phyloP scores from a whole-genome alignment of 768 basidiomycete species.

The Naganishia antarctica region DNA sequence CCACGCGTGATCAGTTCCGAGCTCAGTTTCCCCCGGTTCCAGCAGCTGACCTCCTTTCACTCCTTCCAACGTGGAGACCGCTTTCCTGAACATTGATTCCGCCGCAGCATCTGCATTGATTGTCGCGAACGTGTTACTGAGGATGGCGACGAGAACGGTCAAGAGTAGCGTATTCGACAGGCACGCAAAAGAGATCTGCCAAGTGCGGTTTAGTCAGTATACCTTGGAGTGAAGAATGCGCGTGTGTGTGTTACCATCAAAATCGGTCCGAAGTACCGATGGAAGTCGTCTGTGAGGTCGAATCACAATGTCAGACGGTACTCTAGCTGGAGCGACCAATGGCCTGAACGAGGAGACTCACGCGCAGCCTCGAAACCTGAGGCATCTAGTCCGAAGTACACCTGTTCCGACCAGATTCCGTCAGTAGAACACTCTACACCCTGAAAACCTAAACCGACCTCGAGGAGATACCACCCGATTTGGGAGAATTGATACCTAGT shows the following conservation, averaged over 20 bases:
- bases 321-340: no score
- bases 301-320: neutral
- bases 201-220: no score
- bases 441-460: slow-evolving; percentile 56
- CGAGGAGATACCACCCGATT: slow-evolving; percentile 93
- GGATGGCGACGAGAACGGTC: slow-evolving; percentile 60
- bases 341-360: slow-evolving; percentile 52
- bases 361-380: slow-evolving; percentile 77
- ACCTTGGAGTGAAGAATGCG: no score
- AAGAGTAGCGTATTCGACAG: slow-evolving; percentile 86
- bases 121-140: slow-evolving; percentile 89
- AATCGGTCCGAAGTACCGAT: slow-evolving; percentile 82
- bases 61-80: slow-evolving; percentile 92
- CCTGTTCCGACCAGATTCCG: slow-evolving; percentile 1
- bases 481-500: slow-evolving; percentile 51
- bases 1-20: neutral
- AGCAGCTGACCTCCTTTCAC: slow-evolving; percentile 44
- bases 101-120: slow-evolving; percentile 90
- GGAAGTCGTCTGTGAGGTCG: slow-evolving; percentile 60
- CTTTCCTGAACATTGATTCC: slow-evolving; percentile 91
- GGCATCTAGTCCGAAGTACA: slow-evolving; percentile 85
- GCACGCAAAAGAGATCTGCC: slow-evolving; percentile 77
- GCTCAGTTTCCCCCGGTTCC: neutral
- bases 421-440: neutral
- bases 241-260: slow-evolving; percentile 60